Evolutionary conservation across 2,329 filamentous ascomycete species (phyloP), one percentile per base, ranked within the genome.

Genomic region (Penicillium sp.): DNA sequence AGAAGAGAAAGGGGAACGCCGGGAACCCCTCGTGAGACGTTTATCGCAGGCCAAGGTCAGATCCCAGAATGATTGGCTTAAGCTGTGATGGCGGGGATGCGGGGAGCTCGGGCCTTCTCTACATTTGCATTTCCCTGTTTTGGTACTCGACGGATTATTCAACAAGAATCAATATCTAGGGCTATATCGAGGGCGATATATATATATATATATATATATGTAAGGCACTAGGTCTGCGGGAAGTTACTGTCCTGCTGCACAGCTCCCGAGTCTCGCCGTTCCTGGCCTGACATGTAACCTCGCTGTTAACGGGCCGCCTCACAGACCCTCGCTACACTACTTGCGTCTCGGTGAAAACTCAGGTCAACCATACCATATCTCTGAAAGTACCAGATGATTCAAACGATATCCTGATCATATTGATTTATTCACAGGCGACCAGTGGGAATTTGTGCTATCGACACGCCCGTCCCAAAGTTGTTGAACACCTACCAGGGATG

Each of bases 41-140:
- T 52, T 44, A 37, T 45, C 35, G 15, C 10, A 9, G 7, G 24
- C 29, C 15, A 41, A 37, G 40, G 42, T 25, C 28, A 20, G 18
- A 6, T 25, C 40, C 18, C 13, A 33, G 37, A 29, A 32, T 53
- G 50, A 49, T 50, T 50, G 47, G 48, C 29, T 42, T 35, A n/a
- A 44, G 40, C 29, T 50, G 32, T 18, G 49, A 48, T 52, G 35
- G 42, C 15, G 53, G 46, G 41, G 40, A 44, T 53, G 49, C 47
- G 54, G 51, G 50, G 55, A 57, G 55, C 55, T 57, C 55, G 55
- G 55, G 50, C 55, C 53, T 18, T 18, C 15, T 27, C 49, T 39
- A 27, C 24, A 33, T 43, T 49, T 51, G 32, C 29, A 32, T 24
- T 38, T 44, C 32, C 43, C 42, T 42, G 42, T 42, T 52, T 52